phyloP scores from a whole-genome alignment of 768 basidiomycete genomes.

The Nidularia pulvinata region DNA sequence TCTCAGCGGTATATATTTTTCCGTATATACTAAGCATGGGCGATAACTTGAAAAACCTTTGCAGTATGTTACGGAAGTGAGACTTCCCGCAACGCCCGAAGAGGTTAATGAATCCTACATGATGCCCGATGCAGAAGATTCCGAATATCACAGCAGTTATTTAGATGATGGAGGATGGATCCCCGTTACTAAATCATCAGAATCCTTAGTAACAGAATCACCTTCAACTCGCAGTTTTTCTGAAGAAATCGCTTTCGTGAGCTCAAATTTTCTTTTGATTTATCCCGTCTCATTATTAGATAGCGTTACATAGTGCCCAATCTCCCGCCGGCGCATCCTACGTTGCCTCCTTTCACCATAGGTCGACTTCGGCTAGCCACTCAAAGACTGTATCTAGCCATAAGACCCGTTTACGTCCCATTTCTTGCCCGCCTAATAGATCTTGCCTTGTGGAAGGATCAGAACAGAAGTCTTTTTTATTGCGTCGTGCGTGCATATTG shows the following conservation, averaged over 20 bases:
- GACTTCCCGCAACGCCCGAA: constrained; percentile 17
- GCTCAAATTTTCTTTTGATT: constrained; percentile 2
- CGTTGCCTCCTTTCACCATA: constrained; percentile 49
- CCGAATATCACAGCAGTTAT: no score
- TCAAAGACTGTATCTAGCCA: constrained; percentile 55
- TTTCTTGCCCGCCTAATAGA: constrained; percentile 33
- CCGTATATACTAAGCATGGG: not conserved
- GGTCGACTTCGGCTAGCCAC: constrained; percentile 48
- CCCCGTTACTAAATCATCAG: not conserved
- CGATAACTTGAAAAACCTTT: not conserved
- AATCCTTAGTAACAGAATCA: not conserved
- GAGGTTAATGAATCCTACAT: not conserved
- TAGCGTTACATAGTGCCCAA: constrained; percentile 41
- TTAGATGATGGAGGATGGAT: not conserved
- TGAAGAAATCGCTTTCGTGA: constrained; percentile 23
- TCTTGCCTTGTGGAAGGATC: constrained; percentile 59
- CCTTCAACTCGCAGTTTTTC: constrained; percentile 8
- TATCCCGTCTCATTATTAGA: not conserved
- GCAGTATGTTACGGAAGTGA: constrained; percentile 65
- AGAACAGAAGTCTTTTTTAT: constrained; percentile 39
- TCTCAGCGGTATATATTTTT: constrained; percentile 49
- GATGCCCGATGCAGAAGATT: no score
- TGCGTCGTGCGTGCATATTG: constrained; percentile 43
- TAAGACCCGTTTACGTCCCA: constrained; percentile 46
- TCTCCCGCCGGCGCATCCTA: constrained; percentile 38